These are phyloP conservation scores for Actinomortierella wolfii DNA, from an alignment of 371 early-diverging fungal genomes.

Conservation along the genomic window DNA sequence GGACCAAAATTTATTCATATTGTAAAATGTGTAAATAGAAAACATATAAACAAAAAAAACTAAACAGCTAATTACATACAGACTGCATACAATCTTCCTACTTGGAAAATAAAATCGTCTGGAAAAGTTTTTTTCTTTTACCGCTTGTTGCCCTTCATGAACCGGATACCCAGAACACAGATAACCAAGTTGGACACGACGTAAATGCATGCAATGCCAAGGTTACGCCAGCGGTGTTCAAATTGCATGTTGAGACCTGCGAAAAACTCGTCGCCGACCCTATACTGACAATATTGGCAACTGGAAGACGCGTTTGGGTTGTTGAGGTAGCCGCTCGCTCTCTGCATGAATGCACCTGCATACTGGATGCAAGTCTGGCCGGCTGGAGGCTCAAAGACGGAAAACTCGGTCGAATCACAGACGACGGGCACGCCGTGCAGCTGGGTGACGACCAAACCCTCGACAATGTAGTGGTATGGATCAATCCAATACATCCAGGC, in stretches of 20 bases:
- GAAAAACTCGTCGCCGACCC: constrained; percentile 59
- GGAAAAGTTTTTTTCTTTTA: constrained; percentile 9
- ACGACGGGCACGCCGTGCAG: constrained; percentile 54
- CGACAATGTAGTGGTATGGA: constrained; percentile 72
- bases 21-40: no score
- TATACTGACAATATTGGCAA: constrained; percentile 68
- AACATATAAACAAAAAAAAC: no score
- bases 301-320: constrained; percentile 46
- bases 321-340: constrained; percentile 58
- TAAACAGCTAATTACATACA: no score
- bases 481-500: constrained; percentile 75
- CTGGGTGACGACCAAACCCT: constrained; percentile 72
- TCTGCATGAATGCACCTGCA: constrained; percentile 52
- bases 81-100: no score
- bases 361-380: constrained; percentile 62
- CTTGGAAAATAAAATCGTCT: no score
- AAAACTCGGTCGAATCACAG: constrained; percentile 55
- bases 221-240: constrained; percentile 69
- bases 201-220: constrained; percentile 63
- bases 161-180: constrained; percentile 48
- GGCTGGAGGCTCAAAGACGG: constrained; percentile 53
- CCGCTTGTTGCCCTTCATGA: constrained; percentile 29
- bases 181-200: constrained; percentile 55
- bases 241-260: constrained; percentile 60
- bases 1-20: no score